A percentile compares a stretch with the other conserved stretches of the same genome.
phyloP scores from a whole-genome alignment of 805 yeast species.

The Candida broadrunensis region DNA sequence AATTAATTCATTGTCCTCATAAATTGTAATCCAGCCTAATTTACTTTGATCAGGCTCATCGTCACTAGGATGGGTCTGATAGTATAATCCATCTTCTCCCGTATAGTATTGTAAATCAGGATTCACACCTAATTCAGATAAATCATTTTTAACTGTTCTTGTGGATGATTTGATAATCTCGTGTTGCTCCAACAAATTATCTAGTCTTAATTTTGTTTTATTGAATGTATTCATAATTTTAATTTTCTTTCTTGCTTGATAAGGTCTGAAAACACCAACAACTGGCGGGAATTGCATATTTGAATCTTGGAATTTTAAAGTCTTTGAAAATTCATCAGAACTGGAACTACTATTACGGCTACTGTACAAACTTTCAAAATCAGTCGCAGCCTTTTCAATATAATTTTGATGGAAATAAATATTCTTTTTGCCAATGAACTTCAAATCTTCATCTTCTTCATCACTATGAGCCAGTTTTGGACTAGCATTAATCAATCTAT shows the following conservation, averaged over 20 bases:
- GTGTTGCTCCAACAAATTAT: neutral
- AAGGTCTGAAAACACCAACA: slow-evolving; percentile 40
- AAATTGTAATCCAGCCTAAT: slow-evolving; percentile 64
- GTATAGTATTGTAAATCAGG: slow-evolving; percentile 22
- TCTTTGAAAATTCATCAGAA: slow-evolving; percentile 17
- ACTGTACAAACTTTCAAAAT: slow-evolving; percentile 1
- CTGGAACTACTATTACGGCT: neutral
- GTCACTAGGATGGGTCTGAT: slow-evolving; percentile 46
- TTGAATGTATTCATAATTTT: slow-evolving; percentile 34
- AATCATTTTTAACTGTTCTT: neutral
- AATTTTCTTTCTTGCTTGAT: slow-evolving; percentile 35
- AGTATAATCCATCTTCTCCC: slow-evolving; percentile 57
- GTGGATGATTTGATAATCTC: neutral
- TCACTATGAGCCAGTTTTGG: neutral
- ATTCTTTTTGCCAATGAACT: slow-evolving; percentile 31
- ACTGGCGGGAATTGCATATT: slow-evolving; percentile 13
- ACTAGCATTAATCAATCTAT: slow-evolving; percentile 2
- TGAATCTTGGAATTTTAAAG: too few species aligned
- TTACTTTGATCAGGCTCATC: slow-evolving; percentile 61
- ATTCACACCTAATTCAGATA: neutral
- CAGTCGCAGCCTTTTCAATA: slow-evolving; percentile 12
- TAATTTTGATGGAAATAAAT: slow-evolving; percentile 37
- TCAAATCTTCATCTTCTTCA: slow-evolving; percentile 11
- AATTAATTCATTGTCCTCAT: slow-evolving; percentile 39
- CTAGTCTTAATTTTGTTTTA: slow-evolving; percentile 9